phyloP scores from a whole-genome alignment of 805 yeast species.

The Spathaspora gorwiae region DNA sequence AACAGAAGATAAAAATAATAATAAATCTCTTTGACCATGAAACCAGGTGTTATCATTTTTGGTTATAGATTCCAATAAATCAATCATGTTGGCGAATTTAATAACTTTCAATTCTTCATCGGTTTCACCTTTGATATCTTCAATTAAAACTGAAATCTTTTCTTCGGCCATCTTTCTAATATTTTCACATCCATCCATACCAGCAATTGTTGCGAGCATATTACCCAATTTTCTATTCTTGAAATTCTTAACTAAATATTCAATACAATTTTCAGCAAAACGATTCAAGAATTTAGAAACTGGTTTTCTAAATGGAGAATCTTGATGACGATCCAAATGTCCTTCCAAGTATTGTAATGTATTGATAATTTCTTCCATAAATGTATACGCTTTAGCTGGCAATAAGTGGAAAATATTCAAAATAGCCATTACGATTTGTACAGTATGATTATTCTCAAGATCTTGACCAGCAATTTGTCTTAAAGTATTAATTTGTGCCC shows the following conservation, averaged over 20 bases:
- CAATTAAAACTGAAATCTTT: constrained; percentile 46
- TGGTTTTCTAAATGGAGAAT: constrained; percentile 89
- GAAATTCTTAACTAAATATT: constrained; percentile 64
- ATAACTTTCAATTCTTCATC: constrained; percentile 51
- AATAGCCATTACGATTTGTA: constrained; percentile 84
- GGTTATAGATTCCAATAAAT: constrained; percentile 53
- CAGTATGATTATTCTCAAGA: constrained; percentile 72
- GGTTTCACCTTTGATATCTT: constrained; percentile 45
- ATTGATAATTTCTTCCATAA: constrained; percentile 79
- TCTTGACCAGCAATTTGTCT: constrained; percentile 77
- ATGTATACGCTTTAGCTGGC: constrained; percentile 89
- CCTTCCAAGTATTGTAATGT: constrained; percentile 77
- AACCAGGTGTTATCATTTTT: constrained; percentile 57
- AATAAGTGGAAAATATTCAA: constrained; percentile 85
- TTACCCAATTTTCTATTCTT: constrained; percentile 61
- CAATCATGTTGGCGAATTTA: constrained; percentile 71
- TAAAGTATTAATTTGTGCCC: constrained; percentile 83
- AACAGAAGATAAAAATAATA: constrained; percentile 40
- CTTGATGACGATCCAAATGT: constrained; percentile 75
- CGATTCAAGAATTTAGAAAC: constrained; percentile 81
- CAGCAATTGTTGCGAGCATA: constrained; percentile 62
- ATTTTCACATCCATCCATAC: constrained; percentile 48
- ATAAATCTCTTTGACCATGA: constrained; percentile 40
- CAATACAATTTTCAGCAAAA: constrained; percentile 69
- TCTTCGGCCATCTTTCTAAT: constrained; percentile 54